Percentiles rank a stretch among this genome's conserved stretches.
Conservation (phyloP, 331 rosid species). For the Quercus tomentella region DNA sequence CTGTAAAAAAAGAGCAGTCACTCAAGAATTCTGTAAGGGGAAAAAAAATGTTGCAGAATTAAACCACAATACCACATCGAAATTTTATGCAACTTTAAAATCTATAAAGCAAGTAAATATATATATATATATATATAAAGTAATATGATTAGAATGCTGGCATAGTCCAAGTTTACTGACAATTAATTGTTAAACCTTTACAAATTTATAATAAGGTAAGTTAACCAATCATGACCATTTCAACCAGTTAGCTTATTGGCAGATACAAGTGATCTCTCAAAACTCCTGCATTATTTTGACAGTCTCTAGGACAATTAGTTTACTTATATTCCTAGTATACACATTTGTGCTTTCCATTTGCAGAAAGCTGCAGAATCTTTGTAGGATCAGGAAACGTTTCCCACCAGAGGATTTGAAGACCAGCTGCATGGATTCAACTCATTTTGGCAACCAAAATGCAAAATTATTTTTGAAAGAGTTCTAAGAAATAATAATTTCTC, state of each 20-base stretch:
- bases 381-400: not conserved
- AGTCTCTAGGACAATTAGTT: not conserved
- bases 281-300: not conserved
- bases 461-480: not conserved
- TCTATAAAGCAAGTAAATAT: not conserved
- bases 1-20: slow-evolving; percentile 36
- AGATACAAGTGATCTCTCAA: not conserved
- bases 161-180: not conserved
- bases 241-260: not conserved
- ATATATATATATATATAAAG: too few species aligned
- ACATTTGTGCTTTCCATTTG: not conserved
- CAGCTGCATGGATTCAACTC: not conserved
- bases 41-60: not conserved
- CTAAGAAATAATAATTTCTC: not conserved
- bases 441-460: not conserved
- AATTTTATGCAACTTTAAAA: not conserved
- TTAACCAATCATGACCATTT: not conserved
- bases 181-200: not conserved
- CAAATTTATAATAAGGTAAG: not conserved
- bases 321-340: not conserved
- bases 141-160: not conserved
- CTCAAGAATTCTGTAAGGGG: not conserved
- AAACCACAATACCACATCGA: not conserved
- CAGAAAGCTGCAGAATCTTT: not conserved
- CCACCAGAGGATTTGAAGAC: not conserved